These are phyloP conservation scores for Mycocentrospora acerina DNA, from an alignment of 2,329 filamentous ascomycete species.

Conservation along the genomic window DNA sequence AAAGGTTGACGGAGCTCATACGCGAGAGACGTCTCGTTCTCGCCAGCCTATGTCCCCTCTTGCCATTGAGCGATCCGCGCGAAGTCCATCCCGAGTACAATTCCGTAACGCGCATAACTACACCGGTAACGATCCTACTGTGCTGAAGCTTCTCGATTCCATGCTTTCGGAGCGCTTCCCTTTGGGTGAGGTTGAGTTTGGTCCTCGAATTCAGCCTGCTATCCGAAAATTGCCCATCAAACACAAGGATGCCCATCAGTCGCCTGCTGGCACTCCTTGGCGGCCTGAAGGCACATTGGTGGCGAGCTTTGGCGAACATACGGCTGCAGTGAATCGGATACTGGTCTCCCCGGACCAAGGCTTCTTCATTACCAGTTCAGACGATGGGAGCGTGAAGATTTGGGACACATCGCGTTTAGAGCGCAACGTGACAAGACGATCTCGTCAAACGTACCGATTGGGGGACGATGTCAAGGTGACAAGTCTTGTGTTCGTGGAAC, in stretches of 20 bases:
- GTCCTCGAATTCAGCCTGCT: slow-evolving; percentile 74
- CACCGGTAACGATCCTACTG: slow-evolving; percentile 69
- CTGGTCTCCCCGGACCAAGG: slow-evolving; percentile 83
- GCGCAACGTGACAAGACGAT: slow-evolving; percentile 84
- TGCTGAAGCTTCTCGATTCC: slow-evolving; percentile 70
- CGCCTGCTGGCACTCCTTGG: slow-evolving; percentile 65
- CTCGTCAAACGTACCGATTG: slow-evolving; percentile 82
- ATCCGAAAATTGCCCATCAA: slow-evolving; percentile 56
- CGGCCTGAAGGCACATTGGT: slow-evolving; percentile 80
- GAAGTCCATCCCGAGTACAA: slow-evolving; percentile 43
- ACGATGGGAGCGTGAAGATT: slow-evolving; percentile 86
- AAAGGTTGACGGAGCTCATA: slow-evolving; percentile 57
- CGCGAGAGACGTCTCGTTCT: slow-evolving; percentile 32
- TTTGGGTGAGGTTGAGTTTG: slow-evolving; percentile 65
- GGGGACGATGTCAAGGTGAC: slow-evolving; percentile 70
- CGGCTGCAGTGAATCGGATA: slow-evolving; percentile 77
- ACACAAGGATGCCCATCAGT: slow-evolving; percentile 55
- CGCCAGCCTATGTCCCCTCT: slow-evolving; percentile 33
- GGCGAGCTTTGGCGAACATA: slow-evolving; percentile 86
- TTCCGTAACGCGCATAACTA: slow-evolving; percentile 77
- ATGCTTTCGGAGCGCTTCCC: slow-evolving; percentile 73
- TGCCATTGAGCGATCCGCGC: slow-evolving; percentile 32
- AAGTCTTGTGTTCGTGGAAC: slow-evolving; percentile 86
- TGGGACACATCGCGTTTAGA: slow-evolving; percentile 93
- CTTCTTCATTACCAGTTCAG: slow-evolving; percentile 92